Evolutionary conservation across 2,329 filamentous ascomycete genomes (phyloP).

Genomic region (Arthroderma sp.): DNA sequence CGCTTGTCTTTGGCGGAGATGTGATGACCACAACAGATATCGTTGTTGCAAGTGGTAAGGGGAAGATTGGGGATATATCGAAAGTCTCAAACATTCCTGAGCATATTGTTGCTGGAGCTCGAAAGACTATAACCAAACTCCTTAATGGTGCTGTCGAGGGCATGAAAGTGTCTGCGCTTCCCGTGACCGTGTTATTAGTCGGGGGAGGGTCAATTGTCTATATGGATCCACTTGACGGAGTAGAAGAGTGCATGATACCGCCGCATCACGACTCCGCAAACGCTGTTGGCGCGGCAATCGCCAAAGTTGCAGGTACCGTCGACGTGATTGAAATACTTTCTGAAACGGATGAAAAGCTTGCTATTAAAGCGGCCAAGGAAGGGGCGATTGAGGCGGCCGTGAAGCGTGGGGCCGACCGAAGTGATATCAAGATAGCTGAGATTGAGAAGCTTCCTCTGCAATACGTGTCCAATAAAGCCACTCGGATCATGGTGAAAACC

Average conservation of each 20-base stretch:
- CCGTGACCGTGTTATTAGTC: slow-evolving; percentile 42
- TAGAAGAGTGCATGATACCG: slow-evolving; percentile 39
- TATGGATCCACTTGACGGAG: slow-evolving; percentile 36
- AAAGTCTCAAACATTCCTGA: slow-evolving; percentile 13
- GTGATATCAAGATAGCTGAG: slow-evolving; percentile 32
- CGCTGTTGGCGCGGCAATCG: slow-evolving; percentile 48
- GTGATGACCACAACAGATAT: slow-evolving; percentile 48
- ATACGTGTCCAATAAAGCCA: slow-evolving; percentile 23
- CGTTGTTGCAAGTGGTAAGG: slow-evolving; percentile 25
- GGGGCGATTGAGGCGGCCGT: slow-evolving; percentile 15
- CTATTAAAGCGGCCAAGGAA: slow-evolving; percentile 14
- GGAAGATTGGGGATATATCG: slow-evolving; percentile 14
- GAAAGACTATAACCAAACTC: slow-evolving; percentile 30
- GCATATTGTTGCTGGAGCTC: slow-evolving; percentile 13
- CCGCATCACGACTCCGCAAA: slow-evolving; percentile 44
- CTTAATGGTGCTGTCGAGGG: slow-evolving; percentile 41
- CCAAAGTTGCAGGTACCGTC: slow-evolving; percentile 40
- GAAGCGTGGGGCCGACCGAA: slow-evolving; percentile 12
- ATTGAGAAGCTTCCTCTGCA: slow-evolving; percentile 29
- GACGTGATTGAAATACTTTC: slow-evolving; percentile 39
- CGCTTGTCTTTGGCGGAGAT: slow-evolving; percentile 44
- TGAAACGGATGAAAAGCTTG: slow-evolving; percentile 13
- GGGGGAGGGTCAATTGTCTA: slow-evolving; percentile 45
- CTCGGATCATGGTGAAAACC: slow-evolving; percentile 25
- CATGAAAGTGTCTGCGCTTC: slow-evolving; percentile 43